Conservation (phyloP, 2,329 filamentous ascomycete species). For the Helminthosporium solani region DNA sequence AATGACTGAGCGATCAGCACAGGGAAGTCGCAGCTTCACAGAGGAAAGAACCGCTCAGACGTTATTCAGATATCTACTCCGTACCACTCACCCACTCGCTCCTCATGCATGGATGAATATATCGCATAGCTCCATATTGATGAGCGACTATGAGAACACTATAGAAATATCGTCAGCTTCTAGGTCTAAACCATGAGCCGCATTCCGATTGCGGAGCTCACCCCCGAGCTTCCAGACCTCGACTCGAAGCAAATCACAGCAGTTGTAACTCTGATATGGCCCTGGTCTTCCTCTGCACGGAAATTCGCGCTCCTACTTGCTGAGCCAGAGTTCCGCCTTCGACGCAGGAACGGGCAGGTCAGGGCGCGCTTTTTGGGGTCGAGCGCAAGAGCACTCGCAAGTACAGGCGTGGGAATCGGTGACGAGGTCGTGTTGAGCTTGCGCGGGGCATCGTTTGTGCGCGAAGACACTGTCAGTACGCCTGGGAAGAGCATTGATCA, state of each 20-base stretch:
- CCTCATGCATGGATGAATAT: background rate
- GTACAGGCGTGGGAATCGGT: constrained; percentile 70
- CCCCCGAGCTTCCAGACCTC: constrained; percentile 29
- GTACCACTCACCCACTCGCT: background rate
- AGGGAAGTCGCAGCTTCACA: constrained; percentile 8
- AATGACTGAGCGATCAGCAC: constrained; percentile 7
- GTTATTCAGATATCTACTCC: background rate
- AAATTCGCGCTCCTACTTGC: constrained; percentile 78
- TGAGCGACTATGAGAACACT: constrained; percentile 1
- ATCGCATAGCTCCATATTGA: background rate
- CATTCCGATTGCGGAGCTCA: constrained; percentile 34
- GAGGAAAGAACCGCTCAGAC: constrained; percentile 10
- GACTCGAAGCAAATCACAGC: constrained; percentile 58
- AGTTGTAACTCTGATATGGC: constrained; percentile 84
- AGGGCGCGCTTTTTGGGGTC: constrained; percentile 72
- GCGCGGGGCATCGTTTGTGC: constrained; percentile 65
- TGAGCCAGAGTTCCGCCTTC: constrained; percentile 79
- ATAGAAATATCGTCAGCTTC: constrained; percentile 5
- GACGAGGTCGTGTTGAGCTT: constrained; percentile 72
- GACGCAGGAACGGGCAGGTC: constrained; percentile 75
- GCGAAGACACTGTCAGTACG: constrained; percentile 55
- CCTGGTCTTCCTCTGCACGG: constrained; percentile 75
- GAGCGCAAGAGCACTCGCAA: constrained; percentile 68
- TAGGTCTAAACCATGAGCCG: constrained; percentile 24
- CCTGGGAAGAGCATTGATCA: constrained; percentile 59